Percentiles rank a stretch among this genome's conserved stretches.
phyloP scores from a whole-genome alignment of 352 stramenopile species.

The Phytophthora podocarpi region DNA sequence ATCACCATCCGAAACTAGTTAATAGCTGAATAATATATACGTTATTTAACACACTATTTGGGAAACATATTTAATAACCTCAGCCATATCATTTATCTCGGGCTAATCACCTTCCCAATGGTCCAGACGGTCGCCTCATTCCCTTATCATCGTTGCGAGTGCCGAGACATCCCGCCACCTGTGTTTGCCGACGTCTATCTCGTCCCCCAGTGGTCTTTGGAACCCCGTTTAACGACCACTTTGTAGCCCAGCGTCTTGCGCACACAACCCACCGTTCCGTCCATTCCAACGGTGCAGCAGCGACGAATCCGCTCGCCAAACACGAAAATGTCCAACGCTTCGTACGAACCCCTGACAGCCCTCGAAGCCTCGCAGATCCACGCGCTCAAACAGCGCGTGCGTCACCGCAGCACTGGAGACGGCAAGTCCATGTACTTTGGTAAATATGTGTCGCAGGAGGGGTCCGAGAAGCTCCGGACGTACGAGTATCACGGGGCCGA shows the following conservation, averaged over 20 bases:
- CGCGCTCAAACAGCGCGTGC: conserved; percentile 69
- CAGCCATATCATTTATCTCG: too few relatives aligned
- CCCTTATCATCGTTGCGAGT: neutral
- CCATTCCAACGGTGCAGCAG: neutral
- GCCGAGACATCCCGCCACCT: too few relatives aligned
- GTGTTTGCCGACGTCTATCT: conserved; percentile 1
- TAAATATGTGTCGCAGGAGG: conserved; percentile 88
- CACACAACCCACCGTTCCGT: neutral
- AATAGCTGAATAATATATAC: too few relatives aligned
- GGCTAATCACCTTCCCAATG: neutral
- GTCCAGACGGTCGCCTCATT: conserved; percentile 23
- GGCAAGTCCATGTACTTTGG: conserved; percentile 89
- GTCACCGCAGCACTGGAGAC: conserved; percentile 67
- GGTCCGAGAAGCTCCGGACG: conserved; percentile 82
- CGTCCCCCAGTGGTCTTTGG: neutral
- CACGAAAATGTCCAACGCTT: conserved; percentile 20
- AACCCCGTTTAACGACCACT: neutral
- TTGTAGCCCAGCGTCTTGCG: conserved; percentile 10
- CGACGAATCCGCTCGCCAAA: neutral
- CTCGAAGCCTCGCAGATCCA: conserved; percentile 34
- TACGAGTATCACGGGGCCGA: conserved; percentile 89
- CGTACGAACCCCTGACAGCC: conserved; percentile 11
- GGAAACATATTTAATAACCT: too few relatives aligned
- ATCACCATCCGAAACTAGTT: too few relatives aligned
- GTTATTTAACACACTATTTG: too few relatives aligned